Base-by-base conservation (phyloP, 148 eudicot species). In the Nyssa sinensis region DNA sequence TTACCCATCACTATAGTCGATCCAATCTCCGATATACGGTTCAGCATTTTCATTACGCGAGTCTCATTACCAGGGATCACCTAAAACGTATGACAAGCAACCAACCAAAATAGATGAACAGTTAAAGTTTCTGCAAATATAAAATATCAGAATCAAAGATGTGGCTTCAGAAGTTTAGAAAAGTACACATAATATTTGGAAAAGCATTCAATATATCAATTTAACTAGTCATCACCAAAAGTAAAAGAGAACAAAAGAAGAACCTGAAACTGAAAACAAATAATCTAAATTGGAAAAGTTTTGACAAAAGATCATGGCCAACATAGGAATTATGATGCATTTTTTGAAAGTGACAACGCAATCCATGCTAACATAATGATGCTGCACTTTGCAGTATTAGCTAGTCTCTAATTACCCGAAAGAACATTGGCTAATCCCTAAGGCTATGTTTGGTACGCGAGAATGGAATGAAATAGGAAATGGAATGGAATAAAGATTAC, bases 41-140 rank as follows among this genome's bases (percentile, higher is more conserved):
- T 95, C 24, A 95, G 77, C 98, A 95, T 95, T 75, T 95, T 88
- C 98, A 92, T 95, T 71, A 87, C 89, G 60, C 91, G 89, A 37
- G 86, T 82, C 84, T 92, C 98, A 81, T 95, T 95, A 23, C 98
- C 98, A 74, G 98, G 98, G 67, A 95, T 95, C 57, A 95, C 98
- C 98, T 95, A 79, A 72, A 64, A 65, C 31, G 23, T 47, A 78
- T 9, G 9, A 37, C 44, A 3, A 55, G 59, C 24, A 21, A 55
- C 7, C 59, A 55, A 55, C 25, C 24, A n/a, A 55, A 55, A 55
- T 19, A 55, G 59, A 19, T n/a, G 59, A 55, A 55, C 24, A 2
- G 8, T 55, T 55, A 4, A 55, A 55, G 51, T 44, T n/a, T 55
- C 25, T 21, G 25, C 19, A 60, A 71, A 66, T 37, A 39, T 51